Evolutionary conservation across 805 yeast species (phyloP).

Genomic region (Wickerhamomyces strasburgensis): DNA sequence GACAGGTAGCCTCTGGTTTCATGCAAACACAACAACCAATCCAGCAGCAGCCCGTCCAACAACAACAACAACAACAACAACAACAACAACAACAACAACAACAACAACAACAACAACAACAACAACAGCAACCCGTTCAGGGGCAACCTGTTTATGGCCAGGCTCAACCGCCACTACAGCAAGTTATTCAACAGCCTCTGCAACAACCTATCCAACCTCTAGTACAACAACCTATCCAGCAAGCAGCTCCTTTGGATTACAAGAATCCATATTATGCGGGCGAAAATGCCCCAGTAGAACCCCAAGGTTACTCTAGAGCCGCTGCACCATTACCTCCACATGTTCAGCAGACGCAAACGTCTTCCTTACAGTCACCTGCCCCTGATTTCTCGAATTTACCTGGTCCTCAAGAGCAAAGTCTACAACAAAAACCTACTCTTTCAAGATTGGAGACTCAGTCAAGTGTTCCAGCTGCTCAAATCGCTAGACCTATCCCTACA

Average conservation of each 20-base stretch:
- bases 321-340: constrained; percentile 4
- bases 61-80: neutral
- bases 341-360: neutral
- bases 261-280: constrained; percentile 18
- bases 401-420: constrained; percentile 8
- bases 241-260: constrained; percentile 7
- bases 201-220: neutral
- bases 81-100: constrained; percentile 4
- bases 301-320: constrained; percentile 13
- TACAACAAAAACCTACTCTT: neutral
- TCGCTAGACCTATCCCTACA: too few species aligned
- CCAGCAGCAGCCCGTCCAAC: neutral
- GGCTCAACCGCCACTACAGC: too few species aligned
- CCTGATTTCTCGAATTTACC: constrained; percentile 21
- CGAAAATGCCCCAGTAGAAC: constrained; percentile 4
- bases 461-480: neutral
- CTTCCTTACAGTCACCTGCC: constrained; percentile 10
- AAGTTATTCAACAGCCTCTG: neutral
- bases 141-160: constrained; percentile 2
- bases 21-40: constrained; percentile 1
- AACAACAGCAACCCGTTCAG: constrained; percentile 6
- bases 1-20: constrained; percentile 10
- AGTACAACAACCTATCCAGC: constrained; percentile 1
- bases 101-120: constrained; percentile 3
- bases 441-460: neutral